phyloP scores from a whole-genome alignment of 192 early-diverging fungal genomes.

The Lobulomyces angularis region DNA sequence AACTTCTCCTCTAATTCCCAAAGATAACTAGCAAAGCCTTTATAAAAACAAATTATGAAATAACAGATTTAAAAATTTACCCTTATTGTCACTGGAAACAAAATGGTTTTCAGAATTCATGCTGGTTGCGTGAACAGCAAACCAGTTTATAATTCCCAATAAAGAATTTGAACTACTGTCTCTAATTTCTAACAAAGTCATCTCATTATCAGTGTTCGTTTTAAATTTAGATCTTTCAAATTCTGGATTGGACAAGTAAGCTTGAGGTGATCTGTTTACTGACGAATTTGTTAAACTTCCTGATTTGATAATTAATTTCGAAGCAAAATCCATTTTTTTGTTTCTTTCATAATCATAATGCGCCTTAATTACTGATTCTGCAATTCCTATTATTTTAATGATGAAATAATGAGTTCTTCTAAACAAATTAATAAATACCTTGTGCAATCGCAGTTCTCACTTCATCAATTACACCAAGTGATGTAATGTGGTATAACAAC shows the following conservation, averaged over 20 bases:
- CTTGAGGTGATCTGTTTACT: constrained; percentile 21
- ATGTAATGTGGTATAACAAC: constrained; percentile 14
- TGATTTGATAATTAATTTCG: no score
- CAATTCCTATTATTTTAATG: no score
- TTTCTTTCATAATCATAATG: no score
- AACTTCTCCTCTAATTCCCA: constrained; percentile 22
- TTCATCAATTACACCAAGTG: constrained; percentile 14
- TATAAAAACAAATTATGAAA: no score
- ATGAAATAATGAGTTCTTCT: no score
- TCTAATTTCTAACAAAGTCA: constrained; percentile 7
- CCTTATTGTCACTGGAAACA: constrained; percentile 36
- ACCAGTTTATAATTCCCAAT: constrained; percentile 22
- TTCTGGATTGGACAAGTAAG: constrained; percentile 28
- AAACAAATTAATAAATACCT: no score
- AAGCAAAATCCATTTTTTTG: no score
- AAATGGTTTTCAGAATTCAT: constrained; percentile 18
- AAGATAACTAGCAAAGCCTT: constrained; percentile 25
- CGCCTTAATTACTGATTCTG: no score
- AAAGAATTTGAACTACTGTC: no score
- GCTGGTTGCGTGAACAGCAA: constrained; percentile 31
- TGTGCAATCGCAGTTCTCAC: constrained; percentile 22
- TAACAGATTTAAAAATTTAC: no score
- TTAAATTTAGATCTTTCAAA: constrained; percentile 23
- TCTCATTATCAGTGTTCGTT: constrained; percentile 18
- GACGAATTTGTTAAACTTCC: constrained; percentile 18